Evolutionary conservation across 495 filamentous ascomycete species (phyloP).

Genomic region (Penicillium longicatenatum): DNA sequence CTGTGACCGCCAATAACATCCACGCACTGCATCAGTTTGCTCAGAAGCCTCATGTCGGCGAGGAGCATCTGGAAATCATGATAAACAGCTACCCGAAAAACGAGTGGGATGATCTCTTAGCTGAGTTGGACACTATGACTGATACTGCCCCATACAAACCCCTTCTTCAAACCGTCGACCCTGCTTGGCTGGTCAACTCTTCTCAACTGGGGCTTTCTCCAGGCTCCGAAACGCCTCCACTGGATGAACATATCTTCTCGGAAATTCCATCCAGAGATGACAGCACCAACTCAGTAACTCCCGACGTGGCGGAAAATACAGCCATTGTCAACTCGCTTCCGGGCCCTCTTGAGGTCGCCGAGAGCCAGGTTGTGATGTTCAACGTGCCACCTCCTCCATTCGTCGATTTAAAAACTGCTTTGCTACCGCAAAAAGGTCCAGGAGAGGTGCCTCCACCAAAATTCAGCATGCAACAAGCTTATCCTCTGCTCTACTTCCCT

Average conservation of each 20-base stretch:
- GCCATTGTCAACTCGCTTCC: neutral
- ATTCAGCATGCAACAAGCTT: neutral
- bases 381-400: neutral
- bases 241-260: neutral
- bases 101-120: neutral
- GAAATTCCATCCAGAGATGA: neutral
- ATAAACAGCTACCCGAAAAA: neutral
- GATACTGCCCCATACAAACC: neutral
- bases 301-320: neutral
- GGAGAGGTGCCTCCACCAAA: neutral
- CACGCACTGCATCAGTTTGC: neutral
- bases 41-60: neutral
- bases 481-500: neutral
- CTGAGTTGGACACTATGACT: neutral
- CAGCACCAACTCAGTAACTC: neutral
- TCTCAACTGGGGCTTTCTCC: neutral
- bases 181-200: neutral
- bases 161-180: neutral
- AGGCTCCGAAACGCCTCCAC: neutral
- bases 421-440: neutral
- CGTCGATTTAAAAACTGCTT: neutral
- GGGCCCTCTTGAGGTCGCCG: neutral
- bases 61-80: neutral
- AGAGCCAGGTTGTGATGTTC: neutral
- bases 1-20: neutral